Conservation (phyloP, 345 rosid species). For the Bruguiera sexangula region DNA sequence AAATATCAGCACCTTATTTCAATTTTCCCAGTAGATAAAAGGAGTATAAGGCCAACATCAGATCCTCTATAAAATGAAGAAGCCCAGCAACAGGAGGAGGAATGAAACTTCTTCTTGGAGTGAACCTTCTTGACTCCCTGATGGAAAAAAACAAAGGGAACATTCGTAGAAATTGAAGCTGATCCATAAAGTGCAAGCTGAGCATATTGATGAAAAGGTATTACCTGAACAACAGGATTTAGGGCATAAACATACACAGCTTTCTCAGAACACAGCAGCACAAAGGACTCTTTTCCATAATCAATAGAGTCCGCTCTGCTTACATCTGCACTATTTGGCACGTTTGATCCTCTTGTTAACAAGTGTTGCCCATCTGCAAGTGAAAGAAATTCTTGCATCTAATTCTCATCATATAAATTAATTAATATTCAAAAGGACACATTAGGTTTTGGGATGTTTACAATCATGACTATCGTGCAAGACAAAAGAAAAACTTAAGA, state of each 20-base stretch:
- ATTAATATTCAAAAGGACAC: not conserved
- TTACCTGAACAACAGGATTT: conserved; percentile 65
- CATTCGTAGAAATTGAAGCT: not conserved
- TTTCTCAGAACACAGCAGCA: conserved; percentile 80
- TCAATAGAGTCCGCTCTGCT: conserved; percentile 40
- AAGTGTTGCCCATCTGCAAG: conserved; percentile 51
- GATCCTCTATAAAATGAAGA: conserved; percentile 55
- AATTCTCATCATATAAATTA: not conserved
- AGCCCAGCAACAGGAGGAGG: conserved; percentile 76
- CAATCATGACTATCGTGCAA: not conserved
- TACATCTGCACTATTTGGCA: conserved; percentile 25
- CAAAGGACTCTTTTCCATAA: conserved; percentile 43
- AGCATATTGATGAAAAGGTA: not conserved
- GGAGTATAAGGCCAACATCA: conserved; percentile 68
- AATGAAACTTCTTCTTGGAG: conserved; percentile 77
- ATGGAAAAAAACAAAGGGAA: conserved; percentile 4
- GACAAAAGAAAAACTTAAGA: not conserved
- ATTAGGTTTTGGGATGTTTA: not conserved
- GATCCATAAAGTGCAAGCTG: not conserved
- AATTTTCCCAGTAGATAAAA: conserved; percentile 56
- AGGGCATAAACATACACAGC: conserved; percentile 75
- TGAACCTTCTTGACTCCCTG: conserved; percentile 80
- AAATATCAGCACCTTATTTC: conserved; percentile 64
- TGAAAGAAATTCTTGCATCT: conserved; percentile 6
- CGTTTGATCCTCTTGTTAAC: conserved; percentile 29